A percentile compares a stretch with the other conserved stretches of the same genome.
Conservation (phyloP, 345 rosid species). For the Syzygium aromaticum region DNA sequence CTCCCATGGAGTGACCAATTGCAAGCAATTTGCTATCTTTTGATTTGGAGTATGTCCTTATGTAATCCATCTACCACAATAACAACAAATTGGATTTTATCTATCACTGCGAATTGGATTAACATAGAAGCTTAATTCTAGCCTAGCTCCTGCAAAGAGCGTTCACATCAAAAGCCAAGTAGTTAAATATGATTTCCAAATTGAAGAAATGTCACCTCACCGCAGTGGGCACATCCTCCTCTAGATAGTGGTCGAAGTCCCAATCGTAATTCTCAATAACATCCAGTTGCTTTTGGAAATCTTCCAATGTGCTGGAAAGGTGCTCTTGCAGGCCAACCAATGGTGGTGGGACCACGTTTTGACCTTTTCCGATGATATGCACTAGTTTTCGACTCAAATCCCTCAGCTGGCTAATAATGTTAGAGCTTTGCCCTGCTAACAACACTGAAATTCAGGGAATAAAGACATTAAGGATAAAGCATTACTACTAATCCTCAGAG, state of each 20-base stretch:
- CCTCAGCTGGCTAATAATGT: constrained; percentile 14
- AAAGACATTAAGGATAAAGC: neutral
- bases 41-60: constrained; percentile 47
- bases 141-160: neutral
- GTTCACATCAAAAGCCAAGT: neutral
- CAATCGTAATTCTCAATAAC: constrained; percentile 56
- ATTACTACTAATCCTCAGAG: neutral
- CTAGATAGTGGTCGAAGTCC: constrained; percentile 85
- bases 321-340: constrained; percentile 25
- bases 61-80: constrained; percentile 63
- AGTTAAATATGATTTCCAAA: neutral
- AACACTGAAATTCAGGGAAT: neutral
- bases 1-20: constrained; percentile 97
- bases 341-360: constrained; percentile 9
- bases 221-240: constrained; percentile 87
- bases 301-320: constrained; percentile 34
- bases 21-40: constrained; percentile 72
- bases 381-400: constrained; percentile 17
- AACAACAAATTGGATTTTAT: neutral
- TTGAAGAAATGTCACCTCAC: constrained; percentile 61
- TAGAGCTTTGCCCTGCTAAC: constrained; percentile 10
- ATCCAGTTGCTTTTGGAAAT: constrained; percentile 49
- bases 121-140: neutral
- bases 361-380: constrained; percentile 19
- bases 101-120: neutral